Evolutionary conservation across 352 stramenopile genomes (phyloP), one percentile per base, ranked within the genome.

Genomic region (Globisporangium uncinulatum): DNA sequence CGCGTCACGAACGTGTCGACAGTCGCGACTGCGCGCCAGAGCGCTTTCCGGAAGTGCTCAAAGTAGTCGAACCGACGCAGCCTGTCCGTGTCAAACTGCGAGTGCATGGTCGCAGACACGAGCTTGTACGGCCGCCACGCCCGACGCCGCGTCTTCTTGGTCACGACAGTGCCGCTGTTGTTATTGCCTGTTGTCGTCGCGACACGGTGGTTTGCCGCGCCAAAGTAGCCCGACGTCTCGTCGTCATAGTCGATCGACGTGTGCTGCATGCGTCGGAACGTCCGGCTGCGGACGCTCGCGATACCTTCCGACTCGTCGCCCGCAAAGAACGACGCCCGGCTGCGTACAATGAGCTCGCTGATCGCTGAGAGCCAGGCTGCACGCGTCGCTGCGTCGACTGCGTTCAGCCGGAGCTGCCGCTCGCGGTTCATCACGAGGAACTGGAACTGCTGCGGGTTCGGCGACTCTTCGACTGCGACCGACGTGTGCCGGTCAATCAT

Each of bases 341-440:
- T 89, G 20, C 76, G 80, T 15, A 95, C 81, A 51, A 95, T 92
- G 49, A 95, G 67, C 51, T 89, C 78, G 59, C 76, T 92, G 4
- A 95, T 73, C 4, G 85, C 83, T 8, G 76, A 83, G 5, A 95
- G 66, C 85, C 85, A 95, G 0, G 71, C 60, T 7, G 73, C 66
- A 6, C 84, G 76, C 8, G 71, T 84, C 8, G 59, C 71, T 1
- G 61, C 69, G 54, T 89, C 82, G 8, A 90, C 73, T 0, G 85
- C 85, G 54, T 95, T 95, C 9, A 95, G 62, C 4, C 81, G 68
- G 11, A 92, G 48, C 21, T 76, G 83, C 14, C 73, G 81, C 13
- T 85, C 73, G 37, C 78, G 77, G 53, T 89, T 87, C 32, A 89
- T 83, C 29, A 95, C 67, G 11, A 86, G 79, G 43, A 95, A 95